A percentile compares a stretch with the other conserved stretches of the same genome.
Evolutionary conservation across 2,329 filamentous ascomycete genomes (phyloP).

Genomic region (Rhinocladiella similis): DNA sequence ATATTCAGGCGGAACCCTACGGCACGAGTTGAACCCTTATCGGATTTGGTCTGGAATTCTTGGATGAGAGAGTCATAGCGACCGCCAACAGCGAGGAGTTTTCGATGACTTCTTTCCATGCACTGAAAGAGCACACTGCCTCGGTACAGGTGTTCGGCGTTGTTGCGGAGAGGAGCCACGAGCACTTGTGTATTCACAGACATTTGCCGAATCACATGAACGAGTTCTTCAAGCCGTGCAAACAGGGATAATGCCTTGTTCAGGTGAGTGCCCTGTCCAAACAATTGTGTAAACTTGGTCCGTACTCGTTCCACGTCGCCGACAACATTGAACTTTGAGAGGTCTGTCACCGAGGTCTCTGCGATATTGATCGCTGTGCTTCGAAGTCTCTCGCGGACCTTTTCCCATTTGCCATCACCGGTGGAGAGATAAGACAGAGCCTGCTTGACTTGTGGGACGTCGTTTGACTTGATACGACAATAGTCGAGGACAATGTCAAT

Average conservation of each 20-base stretch:
- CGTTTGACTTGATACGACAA: constrained; percentile 72
- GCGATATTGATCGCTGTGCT: constrained; percentile 66
- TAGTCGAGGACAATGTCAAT: constrained; percentile 86
- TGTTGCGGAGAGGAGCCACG: constrained; percentile 78
- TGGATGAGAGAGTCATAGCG: constrained; percentile 88
- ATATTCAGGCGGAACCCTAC: constrained; percentile 70
- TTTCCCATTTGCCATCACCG: constrained; percentile 13
- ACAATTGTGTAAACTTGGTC: constrained; percentile 38
- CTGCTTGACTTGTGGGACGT: constrained; percentile 74
- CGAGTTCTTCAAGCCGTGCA: constrained; percentile 75
- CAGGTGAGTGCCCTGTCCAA: constrained; percentile 55
- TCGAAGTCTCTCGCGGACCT: constrained; percentile 20
- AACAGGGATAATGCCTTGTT: constrained; percentile 59
- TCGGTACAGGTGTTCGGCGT: constrained; percentile 88
- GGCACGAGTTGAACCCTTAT: constrained; percentile 70
- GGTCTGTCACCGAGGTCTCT: constrained; percentile 85
- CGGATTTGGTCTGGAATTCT: constrained; percentile 71
- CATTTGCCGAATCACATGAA: constrained; percentile 74
- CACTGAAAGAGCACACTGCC: constrained; percentile 89
- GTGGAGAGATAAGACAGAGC: constrained; percentile 85
- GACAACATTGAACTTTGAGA: constrained; percentile 88
- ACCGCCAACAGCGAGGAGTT: constrained; percentile 85
- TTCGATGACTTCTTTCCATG: constrained; percentile 74
- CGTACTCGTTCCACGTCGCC: constrained; percentile 41
- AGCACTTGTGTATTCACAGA: constrained; percentile 76